Conservation (phyloP, 306 rosid genomes). For the Cucumis cinereus region DNA sequence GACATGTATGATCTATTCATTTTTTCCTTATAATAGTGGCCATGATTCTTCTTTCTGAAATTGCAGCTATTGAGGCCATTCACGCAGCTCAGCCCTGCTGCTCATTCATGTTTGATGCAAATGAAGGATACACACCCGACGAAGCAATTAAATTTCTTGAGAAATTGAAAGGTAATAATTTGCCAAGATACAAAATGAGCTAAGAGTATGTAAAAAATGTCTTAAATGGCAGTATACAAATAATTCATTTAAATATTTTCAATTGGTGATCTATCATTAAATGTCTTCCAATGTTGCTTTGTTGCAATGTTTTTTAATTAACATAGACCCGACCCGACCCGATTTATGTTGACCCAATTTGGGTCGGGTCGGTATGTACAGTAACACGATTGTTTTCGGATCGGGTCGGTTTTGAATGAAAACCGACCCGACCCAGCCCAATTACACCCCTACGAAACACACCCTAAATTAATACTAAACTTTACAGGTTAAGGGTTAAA, state of each 20-base stretch:
- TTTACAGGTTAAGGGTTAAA: no score
- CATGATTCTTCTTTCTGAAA: slow-evolving; percentile 16
- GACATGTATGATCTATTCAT: neutral
- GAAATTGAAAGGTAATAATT: slow-evolving; percentile 12
- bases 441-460: no score
- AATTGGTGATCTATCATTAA: slow-evolving; percentile 78
- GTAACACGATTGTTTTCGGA: no score
- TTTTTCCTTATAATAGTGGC: slow-evolving; percentile 18
- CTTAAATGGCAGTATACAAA: slow-evolving; percentile 5
- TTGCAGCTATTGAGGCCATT: slow-evolving; percentile 13
- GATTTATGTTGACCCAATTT: no score
- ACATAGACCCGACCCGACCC: no score
- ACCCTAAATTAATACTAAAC: no score
- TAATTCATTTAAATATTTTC: slow-evolving; percentile 74
- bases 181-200: neutral
- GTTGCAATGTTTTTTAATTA: no score
- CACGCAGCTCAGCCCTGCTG: slow-evolving; percentile 7
- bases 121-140: slow-evolving; percentile 4
- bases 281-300: no score
- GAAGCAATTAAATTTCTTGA: slow-evolving; percentile 12
- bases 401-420: no score
- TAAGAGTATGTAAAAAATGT: neutral
- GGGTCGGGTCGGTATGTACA: no score
- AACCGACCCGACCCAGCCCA: no score
- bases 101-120: slow-evolving; percentile 14